Conservation (phyloP, 345 rosid species). For the Linum usitatissimum region DNA sequence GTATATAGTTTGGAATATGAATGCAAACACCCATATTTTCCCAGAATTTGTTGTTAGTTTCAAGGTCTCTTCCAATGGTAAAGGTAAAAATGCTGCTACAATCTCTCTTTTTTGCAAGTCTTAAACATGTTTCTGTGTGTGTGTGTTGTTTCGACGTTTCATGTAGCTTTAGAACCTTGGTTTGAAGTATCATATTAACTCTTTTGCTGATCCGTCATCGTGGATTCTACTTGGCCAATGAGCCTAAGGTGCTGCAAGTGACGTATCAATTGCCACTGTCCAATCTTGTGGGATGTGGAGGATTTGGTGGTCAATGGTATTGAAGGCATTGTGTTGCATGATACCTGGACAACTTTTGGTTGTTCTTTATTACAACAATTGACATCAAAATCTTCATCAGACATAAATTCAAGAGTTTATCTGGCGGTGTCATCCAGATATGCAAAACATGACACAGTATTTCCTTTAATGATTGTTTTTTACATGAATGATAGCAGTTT, state of each 20-base stretch:
- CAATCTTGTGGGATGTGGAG: conserved; percentile 18
- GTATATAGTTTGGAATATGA: conserved; percentile 72
- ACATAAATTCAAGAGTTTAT: conserved; percentile 17
- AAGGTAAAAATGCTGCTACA: conserved; percentile 53
- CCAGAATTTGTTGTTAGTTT: conserved; percentile 90
- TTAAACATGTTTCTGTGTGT: background rate
- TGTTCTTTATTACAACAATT: conserved; percentile 19
- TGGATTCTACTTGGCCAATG: conserved; percentile 18
- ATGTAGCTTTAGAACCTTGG: background rate
- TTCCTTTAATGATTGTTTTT: conserved; percentile 10
- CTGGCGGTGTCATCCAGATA: conserved; percentile 25
- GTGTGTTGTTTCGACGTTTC: background rate
- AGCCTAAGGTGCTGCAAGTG: conserved; percentile 11
- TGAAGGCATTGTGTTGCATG: conserved; percentile 25
- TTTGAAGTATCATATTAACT: background rate
- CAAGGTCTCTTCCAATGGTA: conserved; percentile 47
- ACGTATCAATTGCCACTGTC: conserved; percentile 15
- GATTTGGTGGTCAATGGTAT: conserved; percentile 14
- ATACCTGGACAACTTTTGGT: conserved; percentile 27
- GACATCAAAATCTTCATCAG: conserved; percentile 23
- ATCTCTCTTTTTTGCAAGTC: background rate
- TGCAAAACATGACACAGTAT: conserved; percentile 10
- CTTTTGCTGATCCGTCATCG: conserved; percentile 7
- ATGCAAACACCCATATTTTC: conserved; percentile 66
- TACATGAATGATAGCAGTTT: conserved; percentile 19